Conservation (phyloP, 805 yeast species). For the Yarrowia yakushimensis region DNA sequence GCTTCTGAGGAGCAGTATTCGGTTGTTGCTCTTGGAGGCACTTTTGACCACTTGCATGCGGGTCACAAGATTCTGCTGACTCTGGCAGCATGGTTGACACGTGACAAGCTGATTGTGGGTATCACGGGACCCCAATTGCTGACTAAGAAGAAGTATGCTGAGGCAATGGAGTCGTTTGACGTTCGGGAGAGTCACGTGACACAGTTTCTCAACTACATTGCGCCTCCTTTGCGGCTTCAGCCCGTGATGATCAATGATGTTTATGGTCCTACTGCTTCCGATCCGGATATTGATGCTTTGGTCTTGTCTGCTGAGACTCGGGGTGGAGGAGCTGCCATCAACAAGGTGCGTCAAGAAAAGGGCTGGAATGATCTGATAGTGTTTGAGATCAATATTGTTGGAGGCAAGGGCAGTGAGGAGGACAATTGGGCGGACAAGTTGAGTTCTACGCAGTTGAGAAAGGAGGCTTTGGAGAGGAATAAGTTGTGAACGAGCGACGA, state of each 20-base stretch:
- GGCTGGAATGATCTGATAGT: slow-evolving; percentile 53
- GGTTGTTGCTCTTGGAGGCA: slow-evolving; percentile 74
- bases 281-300: slow-evolving; percentile 69
- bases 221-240: slow-evolving; percentile 48
- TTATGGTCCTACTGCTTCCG: slow-evolving; percentile 88
- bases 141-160: slow-evolving; percentile 68
- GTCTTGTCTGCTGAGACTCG: slow-evolving; percentile 78
- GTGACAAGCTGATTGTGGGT: slow-evolving; percentile 64
- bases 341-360: slow-evolving; percentile 55
- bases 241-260: slow-evolving; percentile 71
- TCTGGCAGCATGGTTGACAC: slow-evolving; percentile 61
- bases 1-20: slow-evolving; percentile 28
- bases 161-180: slow-evolving; percentile 57
- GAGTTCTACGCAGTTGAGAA: slow-evolving; percentile 79
- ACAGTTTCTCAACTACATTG: slow-evolving; percentile 48
- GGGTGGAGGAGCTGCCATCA: slow-evolving; percentile 70
- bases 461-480: slow-evolving; percentile 35
- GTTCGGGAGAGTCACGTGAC: slow-evolving; percentile 48
- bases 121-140: slow-evolving; percentile 74
- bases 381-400: slow-evolving; percentile 60
- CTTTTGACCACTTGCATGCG: slow-evolving; percentile 93
- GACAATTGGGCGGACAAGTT: slow-evolving; percentile 62
- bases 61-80: slow-evolving; percentile 88
- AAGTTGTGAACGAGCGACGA: not conserved
- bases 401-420: slow-evolving; percentile 51